Evolutionary conservation across 2,329 filamentous ascomycete genomes (phyloP).

Genomic region (Xylariaceae sp.): DNA sequence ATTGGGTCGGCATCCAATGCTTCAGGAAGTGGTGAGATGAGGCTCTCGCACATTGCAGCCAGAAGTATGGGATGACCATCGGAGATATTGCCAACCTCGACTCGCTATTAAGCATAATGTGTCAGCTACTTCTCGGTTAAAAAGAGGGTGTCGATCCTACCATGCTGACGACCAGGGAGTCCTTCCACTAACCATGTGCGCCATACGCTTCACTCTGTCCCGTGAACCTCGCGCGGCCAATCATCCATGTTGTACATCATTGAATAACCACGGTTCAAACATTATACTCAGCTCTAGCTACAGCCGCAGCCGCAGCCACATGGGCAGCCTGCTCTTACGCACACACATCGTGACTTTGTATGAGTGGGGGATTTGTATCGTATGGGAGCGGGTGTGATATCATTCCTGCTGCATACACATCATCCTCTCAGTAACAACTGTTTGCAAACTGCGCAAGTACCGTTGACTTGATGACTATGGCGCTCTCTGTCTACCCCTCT

Average conservation of each 20-base stretch:
- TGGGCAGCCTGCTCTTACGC: neutral
- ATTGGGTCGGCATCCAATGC: too few species aligned
- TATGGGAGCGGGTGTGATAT: slow-evolving; percentile 12
- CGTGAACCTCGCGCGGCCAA: neutral
- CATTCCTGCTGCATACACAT: slow-evolving; percentile 2
- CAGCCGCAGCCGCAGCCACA: slow-evolving; percentile 4
- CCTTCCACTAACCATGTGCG: neutral
- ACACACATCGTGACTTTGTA: neutral
- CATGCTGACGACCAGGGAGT: neutral
- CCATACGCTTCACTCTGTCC: neutral
- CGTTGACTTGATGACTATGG: slow-evolving; percentile 6
- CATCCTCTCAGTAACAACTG: neutral
- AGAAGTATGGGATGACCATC: too few species aligned
- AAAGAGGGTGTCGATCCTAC: neutral
- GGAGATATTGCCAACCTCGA: too few species aligned
- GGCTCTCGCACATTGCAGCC: too few species aligned
- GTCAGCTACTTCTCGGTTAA: too few species aligned
- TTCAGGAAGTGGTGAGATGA: too few species aligned
- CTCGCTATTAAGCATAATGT: too few species aligned
- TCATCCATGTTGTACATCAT: neutral
- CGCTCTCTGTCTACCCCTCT: slow-evolving; percentile 4
- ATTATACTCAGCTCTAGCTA: neutral
- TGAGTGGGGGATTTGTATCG: neutral
- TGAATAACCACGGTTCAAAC: slow-evolving; percentile 1
- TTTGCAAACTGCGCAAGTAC: slow-evolving; percentile 6